Conservation (phyloP, 2,329 filamentous ascomycete species). For the Alternaria infectoria region DNA sequence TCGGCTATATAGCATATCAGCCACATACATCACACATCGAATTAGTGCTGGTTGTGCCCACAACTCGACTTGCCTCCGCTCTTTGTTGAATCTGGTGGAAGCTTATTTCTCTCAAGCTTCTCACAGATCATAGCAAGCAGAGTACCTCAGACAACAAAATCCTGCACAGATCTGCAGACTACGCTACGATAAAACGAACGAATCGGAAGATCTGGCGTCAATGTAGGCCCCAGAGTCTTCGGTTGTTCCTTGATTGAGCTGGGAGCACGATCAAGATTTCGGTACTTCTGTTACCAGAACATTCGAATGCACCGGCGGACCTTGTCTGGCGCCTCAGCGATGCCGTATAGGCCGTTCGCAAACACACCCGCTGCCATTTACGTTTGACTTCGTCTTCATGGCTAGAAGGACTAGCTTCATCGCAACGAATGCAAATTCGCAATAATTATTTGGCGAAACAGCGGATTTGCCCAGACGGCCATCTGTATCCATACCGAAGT, state of each 20-base stretch:
- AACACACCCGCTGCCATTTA: background rate
- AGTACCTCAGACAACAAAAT: background rate
- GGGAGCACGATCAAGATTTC: background rate
- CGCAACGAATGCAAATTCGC: background rate
- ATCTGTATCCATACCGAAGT: background rate
- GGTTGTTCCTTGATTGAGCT: background rate
- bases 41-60: background rate
- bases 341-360: background rate
- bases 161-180: background rate
- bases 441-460: background rate
- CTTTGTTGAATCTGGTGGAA: slow-evolving; percentile 4
- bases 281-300: background rate
- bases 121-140: background rate
- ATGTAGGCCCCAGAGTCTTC: background rate
- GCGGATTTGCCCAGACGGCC: background rate
- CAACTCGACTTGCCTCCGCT: background rate
- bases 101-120: slow-evolving; percentile 23
- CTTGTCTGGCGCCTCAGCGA: background rate
- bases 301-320: background rate
- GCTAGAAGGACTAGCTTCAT: background rate
- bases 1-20: background rate
- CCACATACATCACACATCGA: background rate
- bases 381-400: background rate
- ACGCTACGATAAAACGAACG: background rate
- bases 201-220: background rate